A percentile compares a stretch with the other conserved stretches of the same genome.
Conservation (phyloP, 495 filamentous ascomycete species). For the Penicillium ochrochloron region DNA sequence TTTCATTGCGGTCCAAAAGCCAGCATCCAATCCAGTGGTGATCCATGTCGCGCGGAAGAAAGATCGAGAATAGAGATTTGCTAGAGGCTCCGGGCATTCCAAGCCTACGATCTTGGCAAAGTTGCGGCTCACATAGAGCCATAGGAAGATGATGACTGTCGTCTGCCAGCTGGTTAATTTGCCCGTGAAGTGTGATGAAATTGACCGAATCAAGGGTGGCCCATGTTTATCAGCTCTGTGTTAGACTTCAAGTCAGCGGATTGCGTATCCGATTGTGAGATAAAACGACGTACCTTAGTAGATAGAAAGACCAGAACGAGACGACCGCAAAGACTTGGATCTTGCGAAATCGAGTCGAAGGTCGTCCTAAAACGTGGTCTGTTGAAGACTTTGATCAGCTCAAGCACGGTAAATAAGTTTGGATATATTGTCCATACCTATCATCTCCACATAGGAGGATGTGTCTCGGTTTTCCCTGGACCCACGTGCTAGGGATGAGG, state of each 20-base stretch:
- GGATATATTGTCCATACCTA: conserved; percentile 30
- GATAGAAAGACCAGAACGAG: conserved; percentile 86
- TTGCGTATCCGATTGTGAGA: background rate
- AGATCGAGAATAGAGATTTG: conserved; percentile 90
- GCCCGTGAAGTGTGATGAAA: conserved; percentile 71
- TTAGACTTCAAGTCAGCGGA: background rate
- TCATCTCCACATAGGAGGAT: conserved; percentile 34
- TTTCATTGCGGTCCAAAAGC: conserved; percentile 98
- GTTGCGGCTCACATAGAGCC: conserved; percentile 89
- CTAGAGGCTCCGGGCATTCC: conserved; percentile 89
- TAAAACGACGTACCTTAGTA: conserved; percentile 61
- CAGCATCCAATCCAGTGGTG: conserved; percentile 90
- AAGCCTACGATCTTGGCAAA: conserved; percentile 90
- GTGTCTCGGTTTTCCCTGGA: background rate
- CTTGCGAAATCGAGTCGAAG: conserved; percentile 87
- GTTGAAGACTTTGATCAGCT: background rate
- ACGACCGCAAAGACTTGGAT: conserved; percentile 91
- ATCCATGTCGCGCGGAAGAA: conserved; percentile 99
- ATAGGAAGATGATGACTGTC: conserved; percentile 83
- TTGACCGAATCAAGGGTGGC: conserved; percentile 70
- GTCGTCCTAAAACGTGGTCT: conserved; percentile 93
- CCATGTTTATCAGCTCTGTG: conserved; percentile 84
- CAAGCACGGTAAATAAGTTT: no score
- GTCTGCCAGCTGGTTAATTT: conserved; percentile 87
- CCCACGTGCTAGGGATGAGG: background rate